phyloP scores from a whole-genome alignment of 106 monocot species.

The Alisma plantagoaquatica region DNA sequence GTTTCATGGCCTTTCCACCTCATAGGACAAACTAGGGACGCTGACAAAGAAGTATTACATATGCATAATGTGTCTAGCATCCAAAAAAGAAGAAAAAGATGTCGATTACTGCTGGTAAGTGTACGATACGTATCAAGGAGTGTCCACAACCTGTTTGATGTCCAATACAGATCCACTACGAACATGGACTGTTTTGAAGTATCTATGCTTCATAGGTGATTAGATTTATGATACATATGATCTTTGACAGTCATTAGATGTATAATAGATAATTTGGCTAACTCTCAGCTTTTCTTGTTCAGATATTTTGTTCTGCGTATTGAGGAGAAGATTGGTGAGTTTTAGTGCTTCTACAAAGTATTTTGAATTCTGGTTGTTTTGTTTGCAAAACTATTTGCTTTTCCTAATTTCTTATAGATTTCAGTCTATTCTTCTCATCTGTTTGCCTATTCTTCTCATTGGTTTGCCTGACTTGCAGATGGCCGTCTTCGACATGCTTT shows the following conservation, averaged over 20 bases:
- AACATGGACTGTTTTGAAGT: not conserved
- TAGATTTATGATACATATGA: no score
- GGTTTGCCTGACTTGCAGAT: conserved; percentile 23
- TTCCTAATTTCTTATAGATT: not conserved
- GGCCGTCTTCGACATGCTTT: conserved; percentile 95
- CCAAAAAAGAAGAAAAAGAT: no score
- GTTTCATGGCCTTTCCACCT: no score
- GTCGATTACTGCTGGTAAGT: no score
- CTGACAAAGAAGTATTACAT: no score
- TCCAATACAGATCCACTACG: no score
- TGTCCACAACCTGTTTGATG: no score
- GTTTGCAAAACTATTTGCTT: not conserved
- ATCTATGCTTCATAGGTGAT: not conserved
- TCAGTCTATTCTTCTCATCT: not conserved
- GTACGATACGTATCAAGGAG: not conserved
- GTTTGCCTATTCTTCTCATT: not conserved
- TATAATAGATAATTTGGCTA: no score
- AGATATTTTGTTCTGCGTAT: conserved; percentile 96
- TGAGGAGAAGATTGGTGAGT: conserved; percentile 87
- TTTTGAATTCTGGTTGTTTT: not conserved
- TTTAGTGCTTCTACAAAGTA: not conserved
- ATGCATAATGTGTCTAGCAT: no score
- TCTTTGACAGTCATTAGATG: no score
- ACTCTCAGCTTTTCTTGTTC: conserved; percentile 25
- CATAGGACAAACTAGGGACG: no score